A percentile compares a stretch with the other conserved stretches of the same genome.
These are phyloP conservation scores for Chalciporus pseudorubinellus DNA, from an alignment of 768 basidiomycete genomes.

Conservation along the genomic window DNA sequence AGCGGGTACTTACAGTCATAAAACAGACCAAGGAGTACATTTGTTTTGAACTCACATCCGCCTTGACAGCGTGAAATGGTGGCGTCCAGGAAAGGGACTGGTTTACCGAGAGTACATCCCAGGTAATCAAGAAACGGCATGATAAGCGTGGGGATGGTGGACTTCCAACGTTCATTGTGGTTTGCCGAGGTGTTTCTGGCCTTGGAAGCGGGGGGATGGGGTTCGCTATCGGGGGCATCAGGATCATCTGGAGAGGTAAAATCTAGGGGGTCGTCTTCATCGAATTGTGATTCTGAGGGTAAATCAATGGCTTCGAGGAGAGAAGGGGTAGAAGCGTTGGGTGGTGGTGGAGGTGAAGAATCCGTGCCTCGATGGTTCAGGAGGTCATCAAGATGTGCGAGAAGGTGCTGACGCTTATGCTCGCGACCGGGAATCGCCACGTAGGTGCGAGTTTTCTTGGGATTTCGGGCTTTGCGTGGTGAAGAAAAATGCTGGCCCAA, in stretches of 20 bases:
- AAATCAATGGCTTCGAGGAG: no score
- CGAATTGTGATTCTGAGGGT: neutral
- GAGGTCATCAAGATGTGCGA: neutral
- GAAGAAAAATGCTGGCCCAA: constrained; percentile 17
- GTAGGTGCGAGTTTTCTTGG: constrained; percentile 1
- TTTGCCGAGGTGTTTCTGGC: neutral
- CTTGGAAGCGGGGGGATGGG: no score
- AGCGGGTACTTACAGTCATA: constrained; percentile 4
- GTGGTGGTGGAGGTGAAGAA: no score
- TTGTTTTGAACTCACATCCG: neutral
- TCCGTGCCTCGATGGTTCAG: neutral
- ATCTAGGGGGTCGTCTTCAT: neutral
- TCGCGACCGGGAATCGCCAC: neutral
- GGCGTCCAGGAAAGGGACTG: neutral
- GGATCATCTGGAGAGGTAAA: neutral
- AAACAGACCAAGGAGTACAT: neutral
- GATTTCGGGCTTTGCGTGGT: constrained; percentile 14
- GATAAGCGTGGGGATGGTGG: neutral
- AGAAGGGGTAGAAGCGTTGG: no score
- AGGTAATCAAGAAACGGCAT: neutral
- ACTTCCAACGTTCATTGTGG: neutral
- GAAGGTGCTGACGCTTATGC: neutral
- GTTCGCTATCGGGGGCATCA: neutral
- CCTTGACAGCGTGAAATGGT: neutral
- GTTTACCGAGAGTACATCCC: constrained; percentile 1